Conservation (phyloP, 106 monocot genomes). For the Xerophyta viscosa region DNA sequence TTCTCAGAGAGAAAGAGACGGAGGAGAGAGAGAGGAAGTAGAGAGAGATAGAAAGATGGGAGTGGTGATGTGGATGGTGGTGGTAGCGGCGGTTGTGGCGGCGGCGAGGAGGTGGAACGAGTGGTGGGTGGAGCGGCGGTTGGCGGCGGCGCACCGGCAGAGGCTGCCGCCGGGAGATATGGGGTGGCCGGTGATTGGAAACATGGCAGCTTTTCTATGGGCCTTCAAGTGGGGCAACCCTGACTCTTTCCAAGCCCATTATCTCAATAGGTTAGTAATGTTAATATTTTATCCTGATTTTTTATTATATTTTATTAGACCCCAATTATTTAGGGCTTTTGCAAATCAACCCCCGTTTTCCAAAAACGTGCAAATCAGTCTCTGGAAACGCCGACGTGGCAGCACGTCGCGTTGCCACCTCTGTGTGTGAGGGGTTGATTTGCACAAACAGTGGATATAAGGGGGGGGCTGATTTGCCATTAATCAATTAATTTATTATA, state of each 20-base stretch:
- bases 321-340: background rate
- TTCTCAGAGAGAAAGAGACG: no score
- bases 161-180: slow-evolving; percentile 42
- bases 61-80: slow-evolving; percentile 1
- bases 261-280: slow-evolving; percentile 16
- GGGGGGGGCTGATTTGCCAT: no score
- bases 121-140: slow-evolving; percentile 25
- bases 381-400: no score
- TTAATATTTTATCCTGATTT: background rate
- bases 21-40: background rate
- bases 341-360: no score
- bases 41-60: slow-evolving; percentile 1
- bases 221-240: slow-evolving; percentile 48
- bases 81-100: background rate
- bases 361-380: no score
- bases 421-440: no score
- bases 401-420: no score
- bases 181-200: slow-evolving; percentile 49
- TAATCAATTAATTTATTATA: no score
- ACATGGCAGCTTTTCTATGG: slow-evolving; percentile 43
- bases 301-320: background rate
- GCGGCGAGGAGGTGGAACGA: slow-evolving; percentile 9
- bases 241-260: slow-evolving; percentile 39
- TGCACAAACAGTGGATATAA: no score
- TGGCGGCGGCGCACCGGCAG: slow-evolving; percentile 14